A percentile compares a stretch with the other conserved stretches of the same genome.
Evolutionary conservation across 2,329 filamentous ascomycete species (phyloP).

Genomic region (Phaeosphaeria sp.): DNA sequence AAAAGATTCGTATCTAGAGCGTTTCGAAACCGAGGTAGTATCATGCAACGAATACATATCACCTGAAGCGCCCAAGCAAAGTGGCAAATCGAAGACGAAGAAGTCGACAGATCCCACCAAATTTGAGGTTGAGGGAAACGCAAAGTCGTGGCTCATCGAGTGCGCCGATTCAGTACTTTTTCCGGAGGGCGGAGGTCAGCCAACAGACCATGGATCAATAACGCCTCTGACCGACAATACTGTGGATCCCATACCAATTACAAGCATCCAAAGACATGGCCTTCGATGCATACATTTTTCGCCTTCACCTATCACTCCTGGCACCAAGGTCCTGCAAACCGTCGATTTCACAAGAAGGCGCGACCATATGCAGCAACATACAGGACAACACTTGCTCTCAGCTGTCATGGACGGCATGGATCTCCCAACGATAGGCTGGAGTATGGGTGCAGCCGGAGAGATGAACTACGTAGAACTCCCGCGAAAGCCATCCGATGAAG

Average conservation of each 20-base stretch:
- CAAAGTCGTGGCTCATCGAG: constrained; percentile 38
- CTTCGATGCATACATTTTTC: constrained; percentile 76
- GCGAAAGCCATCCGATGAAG: constrained; percentile 35
- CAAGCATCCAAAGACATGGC: constrained; percentile 48
- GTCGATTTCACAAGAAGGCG: constrained; percentile 39
- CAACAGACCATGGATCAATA: constrained; percentile 39
- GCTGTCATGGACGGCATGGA: constrained; percentile 42
- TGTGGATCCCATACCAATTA: constrained; percentile 31
- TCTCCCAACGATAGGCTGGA: constrained; percentile 39
- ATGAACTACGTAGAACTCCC: constrained; percentile 44
- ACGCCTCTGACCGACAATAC: constrained; percentile 24
- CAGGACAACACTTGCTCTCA: constrained; percentile 44
- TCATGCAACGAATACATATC: constrained; percentile 38
- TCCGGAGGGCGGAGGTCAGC: constrained; percentile 43
- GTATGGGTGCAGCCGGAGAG: constrained; percentile 40
- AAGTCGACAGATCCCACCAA: constrained; percentile 35
- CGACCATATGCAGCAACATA: constrained; percentile 47
- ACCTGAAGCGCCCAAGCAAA: constrained; percentile 21
- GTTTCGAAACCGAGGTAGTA: constrained; percentile 39
- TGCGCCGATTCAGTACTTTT: constrained; percentile 43
- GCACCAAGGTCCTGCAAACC: constrained; percentile 52
- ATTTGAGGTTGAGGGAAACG: constrained; percentile 11
- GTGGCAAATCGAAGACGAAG: constrained; percentile 34
- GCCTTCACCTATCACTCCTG: constrained; percentile 86
- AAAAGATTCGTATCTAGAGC: constrained; percentile 41